phyloP scores from a whole-genome alignment of 2,329 filamentous ascomycete species.

The Botrytis pseudocinerea region DNA sequence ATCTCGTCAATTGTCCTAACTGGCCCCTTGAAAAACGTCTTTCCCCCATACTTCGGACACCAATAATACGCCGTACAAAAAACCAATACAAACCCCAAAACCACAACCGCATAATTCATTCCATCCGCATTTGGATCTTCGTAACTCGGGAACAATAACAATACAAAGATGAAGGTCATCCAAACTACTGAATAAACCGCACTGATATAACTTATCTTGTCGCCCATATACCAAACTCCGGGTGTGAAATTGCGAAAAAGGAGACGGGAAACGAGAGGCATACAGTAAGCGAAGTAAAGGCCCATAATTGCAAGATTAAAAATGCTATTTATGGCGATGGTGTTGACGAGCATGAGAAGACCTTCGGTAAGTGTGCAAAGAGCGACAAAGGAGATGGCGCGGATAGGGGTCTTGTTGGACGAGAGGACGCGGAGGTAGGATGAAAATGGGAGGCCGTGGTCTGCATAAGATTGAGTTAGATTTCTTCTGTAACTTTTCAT shows the following conservation, averaged over 20 bases:
- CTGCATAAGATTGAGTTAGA: constrained; percentile 25
- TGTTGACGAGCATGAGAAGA: constrained; percentile 41
- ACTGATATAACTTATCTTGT: constrained; percentile 34
- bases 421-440: constrained; percentile 37
- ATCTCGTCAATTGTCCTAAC: constrained; percentile 39
- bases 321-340: constrained; percentile 41
- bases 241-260: constrained; percentile 38
- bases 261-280: constrained; percentile 39
- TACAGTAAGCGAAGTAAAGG: constrained; percentile 42
- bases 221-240: constrained; percentile 40
- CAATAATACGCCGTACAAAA: constrained; percentile 41
- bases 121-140: constrained; percentile 33
- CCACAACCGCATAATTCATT: constrained; percentile 41
- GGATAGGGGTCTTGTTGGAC: constrained; percentile 37
- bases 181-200: constrained; percentile 37
- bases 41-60: constrained; percentile 37
- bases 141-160: constrained; percentile 38
- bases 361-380: constrained; percentile 37
- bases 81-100: constrained; percentile 38
- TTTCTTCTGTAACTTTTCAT: not conserved
- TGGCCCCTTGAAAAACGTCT: constrained; percentile 39
- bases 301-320: constrained; percentile 43
- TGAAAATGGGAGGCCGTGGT: constrained; percentile 40
- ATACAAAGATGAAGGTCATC: constrained; percentile 41
- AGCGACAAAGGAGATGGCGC: constrained; percentile 38